Evolutionary conservation across 495 filamentous ascomycete species (phyloP), one percentile per base, ranked within the genome.

Genomic region (Letharia columbiana): DNA sequence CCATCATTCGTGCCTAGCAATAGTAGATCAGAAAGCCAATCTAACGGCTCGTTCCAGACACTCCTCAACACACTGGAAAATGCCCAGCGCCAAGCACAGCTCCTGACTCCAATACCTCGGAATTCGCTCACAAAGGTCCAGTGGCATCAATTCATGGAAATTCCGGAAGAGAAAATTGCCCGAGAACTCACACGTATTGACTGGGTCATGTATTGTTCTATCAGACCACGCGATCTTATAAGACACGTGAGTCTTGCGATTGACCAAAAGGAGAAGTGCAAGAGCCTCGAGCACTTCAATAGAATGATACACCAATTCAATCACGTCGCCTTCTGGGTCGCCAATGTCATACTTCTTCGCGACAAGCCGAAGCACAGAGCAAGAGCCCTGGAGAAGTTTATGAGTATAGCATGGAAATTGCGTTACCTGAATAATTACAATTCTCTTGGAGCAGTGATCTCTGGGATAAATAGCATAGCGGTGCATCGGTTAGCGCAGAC

Each of bases 351-450:
- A 64, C 83, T 98, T 10, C 84, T 98, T 67, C 86, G 93, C 62
- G 92, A 97, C 70, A 98, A 98, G 75, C 88, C 95, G 23, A 98
- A 98, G 77, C 94, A 98, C 74, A 86, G 94, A 63, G 91, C 91
- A 13, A 83, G 85, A 69, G 90, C 90, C 71, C 77, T 98, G 58
- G 94, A 98, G 75, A 96, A 96, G 72, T 95, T 95, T 70, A 98
- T 98, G 91, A 81, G 79, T 20, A 85, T 96, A 64, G 89, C 90
- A 60, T 80, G 77, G 77, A 90, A 89, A 79, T 80, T 98, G 33
- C 90, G 94, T 50, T 86, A 91, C 69, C 78, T 94, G 67, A 98
- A 98, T 77, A 97, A 98, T 76, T 98, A 98, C 78, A 97, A 98
- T 74, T 87, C 91, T 0, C 82, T 98, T 31, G 94, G 92, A 20